Percentiles rank a stretch among this genome's conserved stretches.
phyloP scores from a whole-genome alignment of 2,329 filamentous ascomycete species.

The Phialophora chinensis region DNA sequence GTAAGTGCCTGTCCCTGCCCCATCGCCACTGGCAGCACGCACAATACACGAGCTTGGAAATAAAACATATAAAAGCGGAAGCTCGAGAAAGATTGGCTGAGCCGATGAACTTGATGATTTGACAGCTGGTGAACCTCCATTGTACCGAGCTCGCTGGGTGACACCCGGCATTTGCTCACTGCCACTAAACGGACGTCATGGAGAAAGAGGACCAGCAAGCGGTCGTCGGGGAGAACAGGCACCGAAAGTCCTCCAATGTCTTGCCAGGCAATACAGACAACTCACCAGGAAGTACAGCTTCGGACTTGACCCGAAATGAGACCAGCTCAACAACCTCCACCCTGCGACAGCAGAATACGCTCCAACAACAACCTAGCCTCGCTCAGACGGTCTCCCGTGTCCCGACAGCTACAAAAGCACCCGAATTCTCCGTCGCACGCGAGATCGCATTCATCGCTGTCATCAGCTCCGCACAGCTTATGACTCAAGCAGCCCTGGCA shows the following conservation, averaged over 20 bases:
- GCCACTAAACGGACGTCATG: not conserved
- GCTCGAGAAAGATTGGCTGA: not conserved
- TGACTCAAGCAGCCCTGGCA: conserved; percentile 45
- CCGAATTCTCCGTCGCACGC: not conserved
- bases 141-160: not conserved
- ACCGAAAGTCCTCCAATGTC: not conserved
- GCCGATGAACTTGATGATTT: not conserved
- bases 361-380: not conserved
- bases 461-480: conserved; percentile 55
- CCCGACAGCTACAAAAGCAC: not conserved
- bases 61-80: not conserved
- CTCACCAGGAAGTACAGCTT: not conserved
- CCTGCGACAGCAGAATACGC: not conserved
- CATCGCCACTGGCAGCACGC: not conserved
- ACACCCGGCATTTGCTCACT: not conserved
- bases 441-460: conserved; percentile 48
- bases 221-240: not conserved
- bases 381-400: not conserved
- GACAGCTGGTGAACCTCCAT: not conserved
- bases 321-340: not conserved
- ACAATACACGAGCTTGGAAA: not conserved
- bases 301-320: not conserved
- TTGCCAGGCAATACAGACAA: not conserved
- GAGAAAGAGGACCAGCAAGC: not conserved
- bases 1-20: not conserved